Evolutionary conservation across 805 yeast species (phyloP).

Genomic region (Cyberlindnera mississippiensis): DNA sequence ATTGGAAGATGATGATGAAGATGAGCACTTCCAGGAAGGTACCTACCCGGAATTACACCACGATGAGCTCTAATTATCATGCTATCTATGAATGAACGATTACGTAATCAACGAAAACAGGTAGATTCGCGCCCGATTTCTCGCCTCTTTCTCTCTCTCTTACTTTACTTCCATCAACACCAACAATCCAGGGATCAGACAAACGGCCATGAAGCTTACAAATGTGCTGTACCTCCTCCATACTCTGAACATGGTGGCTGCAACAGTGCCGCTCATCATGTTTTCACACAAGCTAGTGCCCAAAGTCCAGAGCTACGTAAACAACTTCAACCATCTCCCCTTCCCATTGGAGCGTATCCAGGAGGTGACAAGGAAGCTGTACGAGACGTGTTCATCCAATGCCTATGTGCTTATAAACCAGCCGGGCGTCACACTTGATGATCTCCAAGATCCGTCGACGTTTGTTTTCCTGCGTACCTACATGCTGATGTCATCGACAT

Average conservation of each 20-base stretch:
- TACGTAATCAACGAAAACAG: too few species aligned
- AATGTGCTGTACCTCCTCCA: too few species aligned
- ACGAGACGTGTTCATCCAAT: slow-evolving; percentile 46
- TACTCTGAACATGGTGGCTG: background rate
- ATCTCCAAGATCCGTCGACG: slow-evolving; percentile 38
- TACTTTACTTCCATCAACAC: background rate
- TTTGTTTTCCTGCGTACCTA: slow-evolving; percentile 51
- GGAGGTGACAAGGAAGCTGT: slow-evolving; percentile 29
- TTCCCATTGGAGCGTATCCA: slow-evolving; percentile 29
- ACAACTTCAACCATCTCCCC: slow-evolving; percentile 19
- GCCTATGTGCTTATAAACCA: slow-evolving; percentile 53
- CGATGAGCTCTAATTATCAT: background rate
- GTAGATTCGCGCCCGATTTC: too few species aligned
- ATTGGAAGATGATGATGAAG: background rate
- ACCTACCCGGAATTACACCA: too few species aligned
- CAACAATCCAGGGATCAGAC: too few species aligned
- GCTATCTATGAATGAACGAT: background rate
- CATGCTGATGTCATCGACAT: slow-evolving; percentile 54
- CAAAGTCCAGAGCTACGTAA: slow-evolving; percentile 24
- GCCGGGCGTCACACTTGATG: slow-evolving; percentile 48
- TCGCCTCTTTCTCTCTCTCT: too few species aligned
- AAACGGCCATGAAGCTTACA: too few species aligned
- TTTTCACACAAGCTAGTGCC: slow-evolving; percentile 22
- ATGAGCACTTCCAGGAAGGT: background rate
- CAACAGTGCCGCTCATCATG: slow-evolving; percentile 12